Evolutionary conservation across 495 filamentous ascomycete genomes (phyloP).

Genomic region (Sordaria brevicollis): DNA sequence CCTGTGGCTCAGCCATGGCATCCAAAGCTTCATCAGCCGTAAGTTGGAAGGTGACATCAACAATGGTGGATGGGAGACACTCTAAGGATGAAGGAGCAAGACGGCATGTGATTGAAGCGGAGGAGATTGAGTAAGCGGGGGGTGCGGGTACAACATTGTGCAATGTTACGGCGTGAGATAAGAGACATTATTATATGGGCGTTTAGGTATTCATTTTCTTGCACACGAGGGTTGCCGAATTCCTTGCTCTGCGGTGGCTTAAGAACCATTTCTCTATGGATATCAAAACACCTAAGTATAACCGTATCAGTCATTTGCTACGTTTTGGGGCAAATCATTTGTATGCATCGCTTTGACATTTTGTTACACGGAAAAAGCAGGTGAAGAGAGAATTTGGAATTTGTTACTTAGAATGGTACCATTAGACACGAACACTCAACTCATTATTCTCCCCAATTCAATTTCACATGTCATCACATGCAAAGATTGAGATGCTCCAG

Average conservation of each 20-base stretch:
- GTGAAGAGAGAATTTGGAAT: background rate
- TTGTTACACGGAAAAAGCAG: background rate
- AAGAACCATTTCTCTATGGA: no score
- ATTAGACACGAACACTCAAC: background rate
- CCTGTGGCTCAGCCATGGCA: conserved; percentile 76
- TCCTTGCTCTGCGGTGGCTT: no score
- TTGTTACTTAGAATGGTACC: background rate
- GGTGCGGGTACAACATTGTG: background rate
- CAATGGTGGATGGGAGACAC: conserved; percentile 93
- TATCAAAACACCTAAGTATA: no score
- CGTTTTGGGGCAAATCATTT: background rate
- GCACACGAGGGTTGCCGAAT: no score
- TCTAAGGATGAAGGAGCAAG: conserved; percentile 31
- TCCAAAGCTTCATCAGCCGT: conserved; percentile 80
- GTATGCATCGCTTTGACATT: background rate
- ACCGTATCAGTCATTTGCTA: no score
- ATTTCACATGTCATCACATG: background rate
- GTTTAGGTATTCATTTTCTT: no score
- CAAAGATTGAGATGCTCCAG: no score
- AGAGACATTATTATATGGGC: no score
- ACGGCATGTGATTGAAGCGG: background rate
- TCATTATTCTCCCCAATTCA: background rate
- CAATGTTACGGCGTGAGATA: no score
- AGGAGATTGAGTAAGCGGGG: background rate
- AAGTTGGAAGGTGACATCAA: conserved; percentile 92